Conservation (phyloP, 495 filamentous ascomycete genomes). For the Aspergillus panamensis region DNA sequence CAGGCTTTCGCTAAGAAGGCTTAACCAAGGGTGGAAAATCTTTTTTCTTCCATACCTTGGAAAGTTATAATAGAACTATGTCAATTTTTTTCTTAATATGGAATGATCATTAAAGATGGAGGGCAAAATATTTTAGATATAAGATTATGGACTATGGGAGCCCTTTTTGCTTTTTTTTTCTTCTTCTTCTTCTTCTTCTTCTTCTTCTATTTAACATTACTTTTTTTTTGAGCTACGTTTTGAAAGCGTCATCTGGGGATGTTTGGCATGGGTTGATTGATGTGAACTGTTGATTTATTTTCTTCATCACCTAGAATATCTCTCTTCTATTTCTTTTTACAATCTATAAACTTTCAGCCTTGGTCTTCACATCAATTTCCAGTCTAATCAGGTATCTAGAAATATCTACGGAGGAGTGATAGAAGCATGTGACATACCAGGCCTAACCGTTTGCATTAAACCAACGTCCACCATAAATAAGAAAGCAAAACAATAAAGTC, state of each 20-base stretch:
- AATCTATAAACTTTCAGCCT: constrained; percentile 5
- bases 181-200: constrained; percentile 11
- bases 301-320: constrained; percentile 9
- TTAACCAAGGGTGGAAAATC: constrained; percentile 22
- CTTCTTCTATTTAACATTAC: constrained; percentile 14
- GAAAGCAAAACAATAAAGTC: too few relatives aligned
- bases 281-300: constrained; percentile 16
- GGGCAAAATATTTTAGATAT: constrained; percentile 17
- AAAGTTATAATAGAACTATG: constrained; percentile 20
- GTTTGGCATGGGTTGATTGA: constrained; percentile 23
- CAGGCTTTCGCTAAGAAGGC: constrained; percentile 57
- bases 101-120: constrained; percentile 15
- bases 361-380: neutral
- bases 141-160: constrained; percentile 22
- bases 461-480: too few relatives aligned
- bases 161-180: constrained; percentile 18
- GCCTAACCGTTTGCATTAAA: too few relatives aligned
- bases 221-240: constrained; percentile 7
- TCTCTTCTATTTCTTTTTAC: constrained; percentile 6
- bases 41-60: constrained; percentile 1
- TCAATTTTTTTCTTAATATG: constrained; percentile 18
- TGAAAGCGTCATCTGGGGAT: constrained; percentile 20
- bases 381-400: too few relatives aligned
- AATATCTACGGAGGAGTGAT: too few relatives aligned
- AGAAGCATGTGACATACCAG: too few relatives aligned